Evolutionary conservation across 2,329 filamentous ascomycete genomes (phyloP), one percentile per base, ranked within the genome.

Genomic region (Epichloe sibirici): DNA sequence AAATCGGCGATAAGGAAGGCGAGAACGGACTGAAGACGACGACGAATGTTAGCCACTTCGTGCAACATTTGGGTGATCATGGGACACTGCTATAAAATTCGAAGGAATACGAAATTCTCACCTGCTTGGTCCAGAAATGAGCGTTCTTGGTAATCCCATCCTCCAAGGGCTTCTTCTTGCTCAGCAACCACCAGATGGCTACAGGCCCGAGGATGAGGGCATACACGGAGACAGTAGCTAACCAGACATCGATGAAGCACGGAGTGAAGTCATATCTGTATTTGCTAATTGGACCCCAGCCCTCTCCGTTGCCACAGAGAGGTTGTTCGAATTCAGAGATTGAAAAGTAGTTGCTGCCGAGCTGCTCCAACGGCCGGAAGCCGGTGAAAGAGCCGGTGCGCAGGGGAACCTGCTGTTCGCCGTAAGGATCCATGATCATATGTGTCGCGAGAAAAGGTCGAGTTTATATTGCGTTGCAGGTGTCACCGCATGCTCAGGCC

Each of bases 161-260:
- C 23, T 47, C 53, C 39, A 83, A 74, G 34, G 17, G 46, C 50
- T 80, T 77, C 63, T 82, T 85, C 69, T 81, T 86, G 59, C 76
- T 81, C 52, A 90, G 67, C 50, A 97, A 74, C 74, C 88, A 88
- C 81, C 85, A 91, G 43, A 95, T 71, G 34, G 91, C 89, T 45
- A 83, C 76, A 7, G 82, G 76, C 53, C 93, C 93, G 57, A 85
- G 77, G 25, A 96, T 52, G 25, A 96, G 74, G 15, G 91, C 90
- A 71, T 85, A 94, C 13, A 76, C 76, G 8, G 88, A 88, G 31
- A 95, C 87, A 2, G 77, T 71, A 37, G 86, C 81, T 54, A 97
- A 81, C 81, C 88, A 90, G 23, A 95, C 81, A 66, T 98, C 94
- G 62, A 97, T 83, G 66, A 98, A 98, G 74, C 93, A 98, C 42